A percentile compares a stretch with the other conserved stretches of the same genome.
Conservation (phyloP, 2,329 filamentous ascomycete genomes). For the Allantophomopsis cytisporea region DNA sequence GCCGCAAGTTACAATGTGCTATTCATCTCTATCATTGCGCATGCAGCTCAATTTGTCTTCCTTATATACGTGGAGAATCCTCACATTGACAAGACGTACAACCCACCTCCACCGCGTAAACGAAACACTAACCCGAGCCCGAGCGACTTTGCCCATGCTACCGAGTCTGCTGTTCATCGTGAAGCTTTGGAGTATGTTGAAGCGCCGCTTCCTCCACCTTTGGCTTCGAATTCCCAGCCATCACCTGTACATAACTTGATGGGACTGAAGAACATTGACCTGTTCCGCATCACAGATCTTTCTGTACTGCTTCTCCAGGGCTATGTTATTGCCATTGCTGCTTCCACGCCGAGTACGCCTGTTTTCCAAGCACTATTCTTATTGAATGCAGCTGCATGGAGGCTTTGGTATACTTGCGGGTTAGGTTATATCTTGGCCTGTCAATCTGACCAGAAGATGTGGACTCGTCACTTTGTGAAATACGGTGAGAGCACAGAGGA, state of each 20-base stretch:
- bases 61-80: conserved; percentile 87
- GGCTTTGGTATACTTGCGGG: conserved; percentile 83
- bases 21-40: conserved; percentile 90
- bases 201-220: conserved; percentile 11
- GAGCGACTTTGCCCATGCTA: conserved; percentile 19
- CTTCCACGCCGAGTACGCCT: conserved; percentile 65
- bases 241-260: conserved; percentile 70
- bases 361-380: conserved; percentile 70
- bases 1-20: conserved; percentile 95
- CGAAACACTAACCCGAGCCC: conserved; percentile 19
- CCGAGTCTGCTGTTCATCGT: conserved; percentile 17
- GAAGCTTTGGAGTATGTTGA: conserved; percentile 17
- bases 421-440: conserved; percentile 73
- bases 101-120: conserved; percentile 64
- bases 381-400: conserved; percentile 67
- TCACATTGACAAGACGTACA: conserved; percentile 97
- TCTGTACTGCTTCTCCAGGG: conserved; percentile 63
- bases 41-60: conserved; percentile 90
- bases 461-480: conserved; percentile 96
- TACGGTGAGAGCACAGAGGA: conserved; percentile 83
- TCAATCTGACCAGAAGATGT: conserved; percentile 83
- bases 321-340: conserved; percentile 61
- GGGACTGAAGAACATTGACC: conserved; percentile 71
- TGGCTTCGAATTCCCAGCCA: conserved; percentile 35
- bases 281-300: conserved; percentile 77